Base-by-base conservation (phyloP, 768 basidiomycete species). In the Mycena vitilis region DNA sequence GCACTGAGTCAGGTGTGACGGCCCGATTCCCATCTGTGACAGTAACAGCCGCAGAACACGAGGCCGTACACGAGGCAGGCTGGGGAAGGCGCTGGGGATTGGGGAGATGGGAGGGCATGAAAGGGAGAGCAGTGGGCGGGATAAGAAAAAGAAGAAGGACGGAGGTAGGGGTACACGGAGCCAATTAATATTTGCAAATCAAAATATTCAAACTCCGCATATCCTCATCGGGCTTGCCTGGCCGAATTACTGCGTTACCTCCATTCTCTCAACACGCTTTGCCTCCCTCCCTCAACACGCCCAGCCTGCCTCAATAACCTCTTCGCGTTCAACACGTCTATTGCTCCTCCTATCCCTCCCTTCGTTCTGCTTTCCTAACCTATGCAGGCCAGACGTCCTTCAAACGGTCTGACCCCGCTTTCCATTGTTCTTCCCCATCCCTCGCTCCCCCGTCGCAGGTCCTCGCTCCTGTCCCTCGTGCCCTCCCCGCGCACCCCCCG, bases 341-440 rank as follows among this genome's bases (percentile, higher is more conserved):
- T 51, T 57, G 67, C 40, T 51, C 47, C 30, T 30, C 58, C 73
- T 73, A 55, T 63, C 72, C 71, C 60, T 75, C 70, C 72, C 64
- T 75, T 75, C 74, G 25, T 36, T 68, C 57, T 37, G 40, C 15
- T 40, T 58, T 45, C 63, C 52, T 72, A 63, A 68, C 75, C 74
- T 63, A 85, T 87, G 86, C 84, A 87, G 76, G 78, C 86, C 77
- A 82, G 87, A 79, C 88, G 80, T 78, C 77, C 83, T 57, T 80
- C 84, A 72, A 81, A 79, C 75, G 79, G 84, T 77, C 77, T 85
- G 78, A 79, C 88, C 75, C 79, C 86, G 63, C 83, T 91, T 77
- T 81, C 88, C 79, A 84, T 91, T 78, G 81, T 90, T 75, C 83
- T 89, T 57, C 89, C 89, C 64, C 87, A 86, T 73, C 89, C 89